phyloP scores from a whole-genome alignment of 345 rosid genomes.

The Melaleuca alternifolia region DNA sequence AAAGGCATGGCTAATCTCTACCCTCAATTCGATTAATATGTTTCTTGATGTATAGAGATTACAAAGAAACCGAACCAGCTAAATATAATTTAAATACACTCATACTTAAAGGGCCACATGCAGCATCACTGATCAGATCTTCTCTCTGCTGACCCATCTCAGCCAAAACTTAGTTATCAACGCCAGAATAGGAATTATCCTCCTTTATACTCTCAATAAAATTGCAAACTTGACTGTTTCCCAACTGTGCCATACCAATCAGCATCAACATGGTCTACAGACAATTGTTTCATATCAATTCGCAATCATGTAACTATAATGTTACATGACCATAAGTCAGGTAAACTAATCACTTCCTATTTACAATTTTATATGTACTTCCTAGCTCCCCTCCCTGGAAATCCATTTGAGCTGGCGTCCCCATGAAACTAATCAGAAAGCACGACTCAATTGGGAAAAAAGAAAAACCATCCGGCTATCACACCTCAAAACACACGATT shows the following conservation, averaged over 20 bases:
- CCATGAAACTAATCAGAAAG: background rate
- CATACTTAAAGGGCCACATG: background rate
- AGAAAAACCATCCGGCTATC: background rate
- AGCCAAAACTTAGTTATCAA: background rate
- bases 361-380: background rate
- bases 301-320: background rate
- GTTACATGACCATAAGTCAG: background rate
- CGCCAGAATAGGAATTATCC: background rate
- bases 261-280: background rate
- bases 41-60: background rate
- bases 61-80: background rate
- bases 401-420: background rate
- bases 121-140: background rate
- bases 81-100: background rate
- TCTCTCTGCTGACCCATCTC: background rate
- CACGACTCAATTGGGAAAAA: background rate
- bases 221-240: background rate
- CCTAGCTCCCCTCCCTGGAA: background rate
- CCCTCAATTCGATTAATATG: accelerated
- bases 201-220: background rate
- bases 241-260: background rate
- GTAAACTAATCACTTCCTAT: background rate
- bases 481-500: background rate
- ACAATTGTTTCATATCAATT: background rate
- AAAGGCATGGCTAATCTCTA: background rate